Percentiles rank a stretch among this genome's conserved stretches.
phyloP scores from a whole-genome alignment of 768 basidiomycete genomes.

The Leccinum aurantiacum region DNA sequence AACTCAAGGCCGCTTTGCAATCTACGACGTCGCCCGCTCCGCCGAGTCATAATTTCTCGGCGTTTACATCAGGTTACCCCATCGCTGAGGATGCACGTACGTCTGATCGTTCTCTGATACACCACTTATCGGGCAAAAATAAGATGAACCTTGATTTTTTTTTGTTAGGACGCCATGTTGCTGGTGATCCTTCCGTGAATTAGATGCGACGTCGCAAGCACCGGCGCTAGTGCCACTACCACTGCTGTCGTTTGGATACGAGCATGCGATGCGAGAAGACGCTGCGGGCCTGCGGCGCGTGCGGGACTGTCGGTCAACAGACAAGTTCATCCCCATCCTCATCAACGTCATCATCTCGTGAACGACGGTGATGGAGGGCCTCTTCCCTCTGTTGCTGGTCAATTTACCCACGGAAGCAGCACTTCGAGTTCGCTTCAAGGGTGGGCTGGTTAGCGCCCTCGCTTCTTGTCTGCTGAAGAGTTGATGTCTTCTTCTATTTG shows the following conservation, averaged over 20 bases:
- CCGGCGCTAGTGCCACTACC: not conserved
- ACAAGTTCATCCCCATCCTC: not conserved
- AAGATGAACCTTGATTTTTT: not conserved
- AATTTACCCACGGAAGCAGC: too few species aligned
- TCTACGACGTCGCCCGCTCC: constrained; percentile 11
- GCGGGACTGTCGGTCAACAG: not conserved
- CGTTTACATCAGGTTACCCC: constrained; percentile 26
- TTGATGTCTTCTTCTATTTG: too few species aligned
- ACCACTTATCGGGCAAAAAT: not conserved
- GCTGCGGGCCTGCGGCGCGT: not conserved
- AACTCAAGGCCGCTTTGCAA: constrained; percentile 28
- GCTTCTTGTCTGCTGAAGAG: too few species aligned
- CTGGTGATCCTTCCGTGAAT: not conserved
- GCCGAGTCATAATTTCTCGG: constrained; percentile 11
- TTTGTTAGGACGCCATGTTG: not conserved
- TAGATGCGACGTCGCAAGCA: not conserved
- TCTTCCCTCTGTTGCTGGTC: too few species aligned
- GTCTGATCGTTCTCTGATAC: constrained; percentile 19
- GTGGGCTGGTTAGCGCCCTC: too few species aligned
- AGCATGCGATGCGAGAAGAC: not conserved
- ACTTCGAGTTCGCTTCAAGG: too few species aligned
- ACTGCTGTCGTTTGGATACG: not conserved
- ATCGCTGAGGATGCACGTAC: constrained; percentile 21
- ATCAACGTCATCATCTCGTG: not conserved
- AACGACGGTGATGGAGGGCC: too few species aligned